Evolutionary conservation across 495 filamentous ascomycete species (phyloP).

Genomic region (Schizothecium vesticola): DNA sequence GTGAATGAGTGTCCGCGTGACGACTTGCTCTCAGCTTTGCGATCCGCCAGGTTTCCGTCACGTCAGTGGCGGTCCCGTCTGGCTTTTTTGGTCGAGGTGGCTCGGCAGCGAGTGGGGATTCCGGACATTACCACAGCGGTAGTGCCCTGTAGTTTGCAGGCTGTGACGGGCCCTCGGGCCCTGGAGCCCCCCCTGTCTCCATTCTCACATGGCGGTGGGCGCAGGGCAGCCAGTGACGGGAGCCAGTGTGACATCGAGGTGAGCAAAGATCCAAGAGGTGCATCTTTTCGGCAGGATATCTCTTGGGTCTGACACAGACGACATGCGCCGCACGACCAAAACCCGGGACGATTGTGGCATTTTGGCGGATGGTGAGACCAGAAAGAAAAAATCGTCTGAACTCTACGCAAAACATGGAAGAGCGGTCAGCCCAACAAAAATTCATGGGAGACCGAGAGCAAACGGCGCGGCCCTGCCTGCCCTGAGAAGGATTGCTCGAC

Average conservation of each 20-base stretch:
- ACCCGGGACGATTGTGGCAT: neutral
- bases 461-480: neutral
- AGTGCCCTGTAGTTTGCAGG: slow-evolving; percentile 3
- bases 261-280: neutral
- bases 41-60: neutral
- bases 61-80: neutral
- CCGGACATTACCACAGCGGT: slow-evolving; percentile 8
- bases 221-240: neutral
- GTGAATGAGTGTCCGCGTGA: neutral
- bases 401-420: neutral
- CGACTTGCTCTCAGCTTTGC: neutral
- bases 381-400: neutral
- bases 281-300: neutral
- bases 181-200: neutral
- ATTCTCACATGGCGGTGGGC: slow-evolving; percentile 1
- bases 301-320: slow-evolving; percentile 15
- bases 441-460: neutral
- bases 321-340: slow-evolving; percentile 6
- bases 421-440: slow-evolving; percentile 11
- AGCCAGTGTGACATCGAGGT: neutral
- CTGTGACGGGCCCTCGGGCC: slow-evolving; percentile 4
- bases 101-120: slow-evolving; percentile 5
- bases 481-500: neutral
- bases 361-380: neutral
- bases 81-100: too few species aligned